phyloP scores from a whole-genome alignment of 768 basidiomycete genomes.

The Suillus placidus region DNA sequence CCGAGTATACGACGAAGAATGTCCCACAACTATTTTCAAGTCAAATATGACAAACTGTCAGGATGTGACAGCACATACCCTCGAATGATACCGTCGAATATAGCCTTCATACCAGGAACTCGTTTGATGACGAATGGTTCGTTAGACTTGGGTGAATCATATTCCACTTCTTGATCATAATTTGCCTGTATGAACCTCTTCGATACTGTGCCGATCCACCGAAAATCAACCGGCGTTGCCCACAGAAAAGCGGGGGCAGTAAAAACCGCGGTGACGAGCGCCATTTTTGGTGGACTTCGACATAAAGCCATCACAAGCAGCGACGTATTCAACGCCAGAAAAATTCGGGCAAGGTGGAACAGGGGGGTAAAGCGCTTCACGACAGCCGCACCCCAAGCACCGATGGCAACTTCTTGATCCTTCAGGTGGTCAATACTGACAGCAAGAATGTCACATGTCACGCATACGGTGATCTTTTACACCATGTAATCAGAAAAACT shows the following conservation, averaged over 20 bases:
- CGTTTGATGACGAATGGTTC: slow-evolving; percentile 1
- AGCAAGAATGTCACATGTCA: not conserved
- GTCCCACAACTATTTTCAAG: not conserved
- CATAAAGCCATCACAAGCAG: not conserved
- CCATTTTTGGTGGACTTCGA: not conserved
- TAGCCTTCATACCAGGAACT: slow-evolving; percentile 1
- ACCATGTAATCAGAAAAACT: not conserved
- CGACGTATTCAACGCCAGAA: not conserved
- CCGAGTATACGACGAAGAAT: not conserved
- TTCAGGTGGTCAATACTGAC: not conserved
- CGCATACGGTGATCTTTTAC: not conserved
- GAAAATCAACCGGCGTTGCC: not conserved
- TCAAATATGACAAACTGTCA: not conserved
- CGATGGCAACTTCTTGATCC: not conserved
- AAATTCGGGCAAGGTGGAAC: not conserved
- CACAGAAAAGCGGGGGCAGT: not conserved
- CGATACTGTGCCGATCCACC: not conserved
- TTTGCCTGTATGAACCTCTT: not conserved
- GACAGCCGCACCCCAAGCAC: not conserved
- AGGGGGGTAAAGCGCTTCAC: not conserved
- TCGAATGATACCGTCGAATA: not conserved
- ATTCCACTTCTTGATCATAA: not conserved
- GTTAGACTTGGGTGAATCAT: not conserved
- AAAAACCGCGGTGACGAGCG: not conserved
- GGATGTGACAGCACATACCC: not conserved